Percentiles rank a stretch among this genome's conserved stretches.
phyloP scores from a whole-genome alignment of 108 stramenopile genomes.

The Cyclotella kingstonii region DNA sequence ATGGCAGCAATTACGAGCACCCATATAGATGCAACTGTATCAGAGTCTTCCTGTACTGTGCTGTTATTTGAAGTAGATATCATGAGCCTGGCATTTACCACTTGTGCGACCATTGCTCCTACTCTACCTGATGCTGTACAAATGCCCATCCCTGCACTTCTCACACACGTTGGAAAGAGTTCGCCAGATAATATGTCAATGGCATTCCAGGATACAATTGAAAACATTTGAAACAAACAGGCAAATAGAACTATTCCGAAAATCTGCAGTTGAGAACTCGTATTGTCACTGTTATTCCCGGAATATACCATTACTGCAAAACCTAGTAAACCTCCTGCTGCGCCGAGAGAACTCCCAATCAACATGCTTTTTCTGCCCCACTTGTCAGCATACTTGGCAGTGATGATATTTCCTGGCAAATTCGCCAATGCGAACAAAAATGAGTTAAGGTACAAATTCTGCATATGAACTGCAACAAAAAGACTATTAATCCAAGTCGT shows the following conservation, averaged over 20 bases:
- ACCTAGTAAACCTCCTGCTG: constrained; percentile 45
- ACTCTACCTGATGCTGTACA: constrained; percentile 73
- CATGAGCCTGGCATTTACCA: constrained; percentile 60
- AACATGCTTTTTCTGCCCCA: constrained; percentile 55
- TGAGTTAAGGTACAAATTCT: constrained; percentile 75
- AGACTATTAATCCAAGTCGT: constrained; percentile 82
- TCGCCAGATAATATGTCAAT: constrained; percentile 71
- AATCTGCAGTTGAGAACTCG: constrained; percentile 10
- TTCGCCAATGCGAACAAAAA: constrained; percentile 71
- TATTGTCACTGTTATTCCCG: background rate
- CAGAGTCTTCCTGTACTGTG: background rate
- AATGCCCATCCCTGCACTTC: constrained; percentile 75
- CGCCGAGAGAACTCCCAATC: constrained; percentile 43
- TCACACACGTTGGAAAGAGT: constrained; percentile 69
- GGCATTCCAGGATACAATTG: constrained; percentile 71
- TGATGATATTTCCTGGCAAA: constrained; percentile 71
- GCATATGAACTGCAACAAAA: constrained; percentile 67
- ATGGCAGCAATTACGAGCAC: constrained; percentile 60
- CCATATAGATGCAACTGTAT: constrained; percentile 22
- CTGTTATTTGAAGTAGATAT: background rate
- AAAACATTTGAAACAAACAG: constrained; percentile 75
- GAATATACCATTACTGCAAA: constrained; percentile 56
- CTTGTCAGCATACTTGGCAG: constrained; percentile 54
- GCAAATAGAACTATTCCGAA: constrained; percentile 55
- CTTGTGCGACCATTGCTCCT: constrained; percentile 78